Conservation (phyloP, 2,329 filamentous ascomycete species). For the Bertia moriformis region DNA sequence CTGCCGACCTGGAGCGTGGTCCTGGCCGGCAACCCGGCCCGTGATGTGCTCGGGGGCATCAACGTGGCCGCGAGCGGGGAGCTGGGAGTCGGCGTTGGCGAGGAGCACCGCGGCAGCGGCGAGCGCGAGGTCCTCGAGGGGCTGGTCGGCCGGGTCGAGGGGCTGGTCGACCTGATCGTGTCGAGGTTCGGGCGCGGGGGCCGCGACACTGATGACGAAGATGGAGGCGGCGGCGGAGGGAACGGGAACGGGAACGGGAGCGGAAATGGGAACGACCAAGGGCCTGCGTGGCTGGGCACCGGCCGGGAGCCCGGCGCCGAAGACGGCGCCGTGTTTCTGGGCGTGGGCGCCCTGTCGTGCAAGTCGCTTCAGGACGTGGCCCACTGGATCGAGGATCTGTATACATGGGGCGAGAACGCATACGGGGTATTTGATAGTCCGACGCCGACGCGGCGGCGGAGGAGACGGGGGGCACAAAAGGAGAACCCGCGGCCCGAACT, state of each 20-base stretch:
- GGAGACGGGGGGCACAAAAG: slow-evolving; percentile 21
- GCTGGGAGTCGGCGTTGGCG: slow-evolving; percentile 82
- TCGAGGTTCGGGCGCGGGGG: slow-evolving; percentile 56
- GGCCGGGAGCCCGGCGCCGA: slow-evolving; percentile 53
- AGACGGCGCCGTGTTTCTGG: slow-evolving; percentile 78
- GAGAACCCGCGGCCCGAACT: slow-evolving; percentile 14
- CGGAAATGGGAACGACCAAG: slow-evolving; percentile 8
- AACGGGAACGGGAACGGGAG: slow-evolving; percentile 8
- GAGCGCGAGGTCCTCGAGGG: slow-evolving; percentile 87
- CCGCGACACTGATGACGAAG: slow-evolving; percentile 14
- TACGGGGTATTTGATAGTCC: slow-evolving; percentile 78
- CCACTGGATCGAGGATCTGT: slow-evolving; percentile 80
- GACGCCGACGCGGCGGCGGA: slow-evolving; percentile 47
- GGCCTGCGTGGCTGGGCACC: slow-evolving; percentile 57
- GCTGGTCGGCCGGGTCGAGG: slow-evolving; percentile 63
- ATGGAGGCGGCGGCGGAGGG: slow-evolving; percentile 10
- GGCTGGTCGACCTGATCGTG: slow-evolving; percentile 75
- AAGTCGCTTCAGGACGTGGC: slow-evolving; percentile 60
- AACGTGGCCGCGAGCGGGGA: slow-evolving; percentile 84
- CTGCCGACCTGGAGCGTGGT: slow-evolving; percentile 72
- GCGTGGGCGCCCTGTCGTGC: slow-evolving; percentile 58
- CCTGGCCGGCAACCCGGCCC: slow-evolving; percentile 74
- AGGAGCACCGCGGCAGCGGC: slow-evolving; percentile 86
- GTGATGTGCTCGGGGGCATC: slow-evolving; percentile 66
- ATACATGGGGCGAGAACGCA: slow-evolving; percentile 66